Evolutionary conservation across 2,329 filamentous ascomycete genomes (phyloP), one percentile per base, ranked within the genome.

Genomic region (Bipolaris oryzae): DNA sequence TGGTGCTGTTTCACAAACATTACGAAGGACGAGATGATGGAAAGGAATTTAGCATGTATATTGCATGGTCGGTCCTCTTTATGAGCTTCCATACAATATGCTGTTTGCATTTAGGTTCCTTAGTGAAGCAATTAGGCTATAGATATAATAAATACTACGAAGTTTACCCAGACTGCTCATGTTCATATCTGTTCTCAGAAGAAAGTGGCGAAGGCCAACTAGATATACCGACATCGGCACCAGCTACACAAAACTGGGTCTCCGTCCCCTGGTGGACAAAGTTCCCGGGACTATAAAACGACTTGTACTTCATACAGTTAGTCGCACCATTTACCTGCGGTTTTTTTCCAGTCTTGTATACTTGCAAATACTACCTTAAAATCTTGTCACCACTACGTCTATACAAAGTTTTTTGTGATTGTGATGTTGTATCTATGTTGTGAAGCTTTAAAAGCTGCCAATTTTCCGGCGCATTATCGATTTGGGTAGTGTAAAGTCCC

Each of bases 91-190:
- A 59, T 52, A 43, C 58, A 55, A 46, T 55, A 34, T 43, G 33
- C 50, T 43, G 43, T 51, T 50, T 49, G 61, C 60, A 63, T 63
- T 59, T 44, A 23, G 23, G 50, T 56, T 57, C 54, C 42, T 46
- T 33, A 38, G 41, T 28, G n/a, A 52, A 53, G 34, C 38, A 61
- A 45, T 45, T 43, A 50, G 16, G 47, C 50, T 55, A 48, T 62
- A 60, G 57, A 60, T 64, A 64, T 55, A 64, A 47, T 58, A 61
- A 63, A 44, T 58, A 61, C 63, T 59, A 42, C 50, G 23, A 53
- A 25, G 25, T 53, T 53, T 47, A 38, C 23, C 53, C 37, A 28
- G 13, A 35, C 33, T 41, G 9, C 34, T 41, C 15, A 42, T 5
- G 34, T 16, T 35, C 7, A 33, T 18, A 34, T 9, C 39, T 28